phyloP scores from a whole-genome alignment of 1,139 yeast species.

The Candida buenavistaensis region DNA sequence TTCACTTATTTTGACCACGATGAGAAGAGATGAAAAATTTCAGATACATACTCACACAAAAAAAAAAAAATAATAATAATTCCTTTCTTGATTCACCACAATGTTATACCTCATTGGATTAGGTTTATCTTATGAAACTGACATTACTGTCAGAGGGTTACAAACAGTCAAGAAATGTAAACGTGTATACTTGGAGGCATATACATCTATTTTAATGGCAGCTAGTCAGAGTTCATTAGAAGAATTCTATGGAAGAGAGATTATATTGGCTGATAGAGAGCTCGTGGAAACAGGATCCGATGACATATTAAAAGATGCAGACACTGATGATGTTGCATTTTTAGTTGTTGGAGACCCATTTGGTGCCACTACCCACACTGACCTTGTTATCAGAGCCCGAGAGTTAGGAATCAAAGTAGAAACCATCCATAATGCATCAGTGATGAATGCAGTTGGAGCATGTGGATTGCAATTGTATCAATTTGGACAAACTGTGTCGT shows the following conservation, averaged over 20 bases:
- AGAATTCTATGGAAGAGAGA: constrained; percentile 79
- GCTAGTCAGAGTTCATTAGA: constrained; percentile 72
- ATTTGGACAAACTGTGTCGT: constrained; percentile 94
- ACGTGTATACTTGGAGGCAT: constrained; percentile 90
- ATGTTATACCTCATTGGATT: constrained; percentile 83
- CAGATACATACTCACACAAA: too few species aligned
- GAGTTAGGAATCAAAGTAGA: constrained; percentile 77
- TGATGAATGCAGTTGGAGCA: constrained; percentile 98
- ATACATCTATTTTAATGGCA: constrained; percentile 93
- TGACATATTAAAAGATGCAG: constrained; percentile 72
- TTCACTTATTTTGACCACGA: too few species aligned
- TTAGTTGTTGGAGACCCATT: constrained; percentile 97
- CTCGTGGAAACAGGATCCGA: constrained; percentile 90
- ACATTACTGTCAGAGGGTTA: constrained; percentile 92
- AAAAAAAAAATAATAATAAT: too few species aligned
- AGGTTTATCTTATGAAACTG: constrained; percentile 86
- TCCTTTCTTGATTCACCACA: too few species aligned
- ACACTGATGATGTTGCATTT: constrained; percentile 82
- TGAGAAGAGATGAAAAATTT: too few species aligned
- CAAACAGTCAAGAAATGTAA: constrained; percentile 81
- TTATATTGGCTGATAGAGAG: constrained; percentile 90
- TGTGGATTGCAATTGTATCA: constrained; percentile 94
- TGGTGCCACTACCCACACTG: constrained; percentile 98
- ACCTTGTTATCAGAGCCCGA: constrained; percentile 85
- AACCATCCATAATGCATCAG: constrained; percentile 91